Conservation (phyloP, 306 rosid genomes). For the Boehmeria nivea region DNA sequence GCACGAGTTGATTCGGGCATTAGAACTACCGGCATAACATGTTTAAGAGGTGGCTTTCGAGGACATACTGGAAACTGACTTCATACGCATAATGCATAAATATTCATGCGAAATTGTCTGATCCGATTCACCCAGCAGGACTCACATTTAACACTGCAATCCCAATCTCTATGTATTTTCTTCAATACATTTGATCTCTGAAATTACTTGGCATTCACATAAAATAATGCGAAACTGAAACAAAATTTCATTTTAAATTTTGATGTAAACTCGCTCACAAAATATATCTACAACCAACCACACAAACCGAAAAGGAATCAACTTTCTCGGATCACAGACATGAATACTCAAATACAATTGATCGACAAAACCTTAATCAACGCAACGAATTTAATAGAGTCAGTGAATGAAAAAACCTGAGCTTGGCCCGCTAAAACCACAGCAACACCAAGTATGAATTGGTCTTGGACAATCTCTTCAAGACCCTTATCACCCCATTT, state of each 20-base stretch:
- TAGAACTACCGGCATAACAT: not conserved
- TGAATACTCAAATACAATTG: not conserved
- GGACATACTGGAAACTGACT: not conserved
- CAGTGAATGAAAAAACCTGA: conserved; percentile 43
- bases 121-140: not conserved
- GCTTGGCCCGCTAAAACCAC: conserved; percentile 88
- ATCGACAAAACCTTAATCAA: not conserved
- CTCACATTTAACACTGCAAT: not conserved
- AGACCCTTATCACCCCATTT: conserved; percentile 80
- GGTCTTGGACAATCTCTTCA: conserved; percentile 53
- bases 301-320: not conserved
- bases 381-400: not conserved
- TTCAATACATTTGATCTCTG: too few relatives aligned
- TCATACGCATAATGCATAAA: not conserved
- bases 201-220: too few relatives aligned
- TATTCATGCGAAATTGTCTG: not conserved
- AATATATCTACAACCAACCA: too few relatives aligned
- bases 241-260: too few relatives aligned
- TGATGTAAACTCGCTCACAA: too few relatives aligned
- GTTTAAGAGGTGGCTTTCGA: not conserved
- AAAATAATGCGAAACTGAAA: too few relatives aligned
- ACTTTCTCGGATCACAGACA: not conserved
- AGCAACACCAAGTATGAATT: conserved; percentile 66
- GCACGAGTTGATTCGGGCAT: conserved; percentile 18
- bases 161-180: too few relatives aligned